Evolutionary conservation across 129 eudicot species (phyloP), one percentile per base, ranked within the genome.

Genomic region (Helianthus annuus): DNA sequence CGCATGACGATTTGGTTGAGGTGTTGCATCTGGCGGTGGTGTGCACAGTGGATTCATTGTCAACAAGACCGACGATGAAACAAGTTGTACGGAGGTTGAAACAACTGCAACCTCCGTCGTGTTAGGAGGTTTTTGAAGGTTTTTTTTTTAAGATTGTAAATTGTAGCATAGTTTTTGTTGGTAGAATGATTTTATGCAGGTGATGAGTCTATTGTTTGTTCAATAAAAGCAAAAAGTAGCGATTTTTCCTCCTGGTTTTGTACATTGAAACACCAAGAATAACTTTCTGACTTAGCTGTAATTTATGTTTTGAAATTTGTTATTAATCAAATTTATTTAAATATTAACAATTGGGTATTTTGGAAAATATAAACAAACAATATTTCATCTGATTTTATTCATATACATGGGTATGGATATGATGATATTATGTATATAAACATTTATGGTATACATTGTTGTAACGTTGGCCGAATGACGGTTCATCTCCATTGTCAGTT

Each of bases 1-100:
- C 98, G 0, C 98, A 87, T 15, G 98, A 89, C 70, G 98, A 93
- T 69, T 46, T 93, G 85, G 98, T 93, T 46, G 98, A 93, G 60
- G 90, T 93, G 65, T 75, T 93, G 48, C 92, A 84, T 68, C 69
- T 93, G 70, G 98, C 98, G 2, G 90, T 93, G 16, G 86, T 85
- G 7, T 89, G 96, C 70, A 93, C 98, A 0, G 96, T 93, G 9
- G 96, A 93, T 14, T 70, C 92, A 8, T 83, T 93, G 36, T 85
- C 98, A 1, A 87, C 88, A 7, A 66, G 96, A 70, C 98, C 96
- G 19, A 83, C 95, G 6, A 93, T 93, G 98, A 93, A 84, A 79
- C 96, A 85, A 68, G 96, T 93, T 4, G 98, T 93, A 38, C 82
- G 85, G 74, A 80, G 94, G 78, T 68, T 93, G 48, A 93, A 89